These are phyloP conservation scores for Brassica balearica DNA, from an alignment of 441 rosid genomes.

Conservation along the genomic window DNA sequence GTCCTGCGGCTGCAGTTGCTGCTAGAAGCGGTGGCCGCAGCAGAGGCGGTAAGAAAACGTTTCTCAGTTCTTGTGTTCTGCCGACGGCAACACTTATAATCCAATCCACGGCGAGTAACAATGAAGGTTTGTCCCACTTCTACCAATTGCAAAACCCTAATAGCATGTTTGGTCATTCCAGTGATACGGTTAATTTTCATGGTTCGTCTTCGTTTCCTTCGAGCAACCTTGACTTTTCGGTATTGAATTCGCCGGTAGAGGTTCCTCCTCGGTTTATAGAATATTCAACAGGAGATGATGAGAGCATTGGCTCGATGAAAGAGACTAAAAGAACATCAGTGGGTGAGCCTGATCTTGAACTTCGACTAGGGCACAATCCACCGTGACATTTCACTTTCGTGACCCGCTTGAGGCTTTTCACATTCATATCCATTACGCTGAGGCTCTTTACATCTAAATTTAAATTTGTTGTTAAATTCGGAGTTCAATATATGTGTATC, in stretches of 20 bases:
- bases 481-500: conserved; percentile 26
- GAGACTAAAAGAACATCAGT: conserved; percentile 33
- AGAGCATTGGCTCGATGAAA: conserved; percentile 32
- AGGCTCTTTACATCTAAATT: conserved; percentile 27
- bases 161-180: conserved; percentile 45
- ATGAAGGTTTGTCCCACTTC: conserved; percentile 59
- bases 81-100: conserved; percentile 47
- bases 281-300: conserved; percentile 34
- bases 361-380: conserved; percentile 76
- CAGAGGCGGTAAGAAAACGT: conserved; percentile 32
- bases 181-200: conserved; percentile 54
- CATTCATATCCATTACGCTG: conserved; percentile 25
- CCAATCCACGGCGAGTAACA: conserved; percentile 50
- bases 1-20: conserved; percentile 6
- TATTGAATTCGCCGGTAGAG: conserved; percentile 44
- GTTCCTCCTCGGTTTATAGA: conserved; percentile 42
- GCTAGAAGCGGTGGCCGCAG: conserved; percentile 9
- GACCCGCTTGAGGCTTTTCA: conserved; percentile 19
- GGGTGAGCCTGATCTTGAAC: conserved; percentile 92
- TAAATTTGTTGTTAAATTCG: conserved; percentile 30
- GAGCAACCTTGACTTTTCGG: conserved; percentile 30
- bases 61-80: conserved; percentile 41
- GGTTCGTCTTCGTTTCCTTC: conserved; percentile 53
- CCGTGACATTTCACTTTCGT: conserved; percentile 41
- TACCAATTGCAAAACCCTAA: conserved; percentile 77